Conservation (phyloP, 345 rosid genomes). For the Bruguiera parviflora region DNA sequence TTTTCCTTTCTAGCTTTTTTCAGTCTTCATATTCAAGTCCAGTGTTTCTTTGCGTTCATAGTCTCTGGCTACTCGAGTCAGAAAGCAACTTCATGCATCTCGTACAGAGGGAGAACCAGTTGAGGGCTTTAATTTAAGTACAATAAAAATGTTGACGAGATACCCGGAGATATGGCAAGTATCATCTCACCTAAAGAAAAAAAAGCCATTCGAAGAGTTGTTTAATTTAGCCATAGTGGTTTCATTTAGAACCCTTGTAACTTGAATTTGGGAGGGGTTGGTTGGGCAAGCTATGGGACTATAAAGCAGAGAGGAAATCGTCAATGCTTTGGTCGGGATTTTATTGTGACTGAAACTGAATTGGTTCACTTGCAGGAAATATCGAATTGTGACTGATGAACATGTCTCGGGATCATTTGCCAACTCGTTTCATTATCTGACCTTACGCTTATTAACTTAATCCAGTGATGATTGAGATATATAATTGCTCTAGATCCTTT, state of each 20-base stretch:
- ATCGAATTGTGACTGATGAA: background rate
- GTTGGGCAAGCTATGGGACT: no score
- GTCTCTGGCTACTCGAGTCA: conserved; percentile 85
- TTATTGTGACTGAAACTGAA: conserved; percentile 1
- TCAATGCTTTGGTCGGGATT: no score
- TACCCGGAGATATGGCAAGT: conserved; percentile 59
- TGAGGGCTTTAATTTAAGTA: conserved; percentile 87
- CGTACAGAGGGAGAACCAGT: conserved; percentile 59
- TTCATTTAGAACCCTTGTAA: background rate
- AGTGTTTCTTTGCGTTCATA: conserved; percentile 20
- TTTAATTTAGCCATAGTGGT: background rate
- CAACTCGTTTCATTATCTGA: background rate
- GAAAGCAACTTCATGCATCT: conserved; percentile 79
- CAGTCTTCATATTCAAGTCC: background rate
- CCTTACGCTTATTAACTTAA: background rate
- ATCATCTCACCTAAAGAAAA: background rate
- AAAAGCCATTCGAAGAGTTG: background rate
- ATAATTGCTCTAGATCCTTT: no score
- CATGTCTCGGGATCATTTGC: background rate
- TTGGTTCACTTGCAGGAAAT: conserved; percentile 40
- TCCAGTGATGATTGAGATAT: no score
- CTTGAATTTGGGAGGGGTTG: no score
- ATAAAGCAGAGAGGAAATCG: no score
- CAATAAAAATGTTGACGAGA: conserved; percentile 60
- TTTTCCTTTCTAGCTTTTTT: background rate